phyloP scores from a whole-genome alignment of 2,329 filamentous ascomycete genomes.

The Trichophyton verrucosum region DNA sequence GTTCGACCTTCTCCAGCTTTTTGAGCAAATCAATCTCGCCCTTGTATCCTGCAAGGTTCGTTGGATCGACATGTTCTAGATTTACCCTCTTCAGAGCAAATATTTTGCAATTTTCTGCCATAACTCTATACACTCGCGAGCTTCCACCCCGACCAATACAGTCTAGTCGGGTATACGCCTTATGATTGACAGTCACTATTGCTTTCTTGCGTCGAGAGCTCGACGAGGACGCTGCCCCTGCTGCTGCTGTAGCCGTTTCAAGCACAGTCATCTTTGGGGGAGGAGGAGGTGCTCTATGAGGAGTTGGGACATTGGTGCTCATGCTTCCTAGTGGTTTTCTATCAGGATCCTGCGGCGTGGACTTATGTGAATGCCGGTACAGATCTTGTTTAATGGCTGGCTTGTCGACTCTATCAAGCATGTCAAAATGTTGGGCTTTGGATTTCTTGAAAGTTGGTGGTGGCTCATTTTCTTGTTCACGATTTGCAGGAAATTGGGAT shows the following conservation, averaged over 20 bases:
- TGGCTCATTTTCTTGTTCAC: conserved; percentile 77
- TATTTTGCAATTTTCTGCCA: conserved; percentile 92
- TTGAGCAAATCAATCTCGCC: conserved; percentile 87
- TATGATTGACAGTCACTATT: conserved; percentile 78
- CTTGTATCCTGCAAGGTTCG: conserved; percentile 73
- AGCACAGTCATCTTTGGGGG: conserved; percentile 94
- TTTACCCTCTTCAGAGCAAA: conserved; percentile 90
- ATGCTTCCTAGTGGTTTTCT: conserved; percentile 40
- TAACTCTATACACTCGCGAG: conserved; percentile 88
- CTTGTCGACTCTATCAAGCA: conserved; percentile 47
- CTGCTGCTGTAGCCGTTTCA: conserved; percentile 76
- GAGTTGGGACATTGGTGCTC: conserved; percentile 65
- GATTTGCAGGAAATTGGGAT: conserved; percentile 47
- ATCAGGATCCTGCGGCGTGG: conserved; percentile 36
- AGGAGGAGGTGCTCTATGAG: conserved; percentile 59
- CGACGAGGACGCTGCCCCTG: conserved; percentile 63
- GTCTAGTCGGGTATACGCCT: conserved; percentile 78
- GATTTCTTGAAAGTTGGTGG: conserved; percentile 55
- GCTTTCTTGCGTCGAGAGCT: conserved; percentile 66
- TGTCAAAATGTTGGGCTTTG: conserved; percentile 43
- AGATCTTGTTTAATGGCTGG: conserved; percentile 36
- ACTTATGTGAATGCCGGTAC: conserved; percentile 21
- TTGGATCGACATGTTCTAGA: conserved; percentile 76
- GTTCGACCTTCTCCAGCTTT: conserved; percentile 69
- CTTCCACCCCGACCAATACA: conserved; percentile 86